Base-by-base conservation (phyloP, 2,329 filamentous ascomycete species). In the Aspergillus aculeatus region DNA sequence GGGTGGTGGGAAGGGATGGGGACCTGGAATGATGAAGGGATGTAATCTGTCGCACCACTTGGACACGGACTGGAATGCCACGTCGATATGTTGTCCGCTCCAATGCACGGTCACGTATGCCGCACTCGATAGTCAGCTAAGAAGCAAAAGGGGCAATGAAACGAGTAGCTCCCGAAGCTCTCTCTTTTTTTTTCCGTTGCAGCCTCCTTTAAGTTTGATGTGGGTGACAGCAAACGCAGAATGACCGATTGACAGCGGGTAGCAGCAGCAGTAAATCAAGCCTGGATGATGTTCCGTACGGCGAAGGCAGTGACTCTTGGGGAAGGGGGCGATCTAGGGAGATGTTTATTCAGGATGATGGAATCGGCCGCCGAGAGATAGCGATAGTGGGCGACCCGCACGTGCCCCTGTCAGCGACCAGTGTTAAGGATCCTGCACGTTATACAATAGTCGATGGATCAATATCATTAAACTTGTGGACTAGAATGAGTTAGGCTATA, bases 51-150 rank as follows among this genome's bases (percentile, higher is more conserved):
- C 60, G 56, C 59, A 62, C 62, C 61, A 64, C 64, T 62, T 67
- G 64, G 63, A 58, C 64, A 55, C 65, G 59, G 60, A 58, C 64
- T 68, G 62, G 62, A 73, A 71, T 73, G 71, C 69, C 72, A 72
- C 69, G 69, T 72, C 68, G 63, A 66, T 68, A 53, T 56, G 57
- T 50, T 51, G 60, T 64, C 59, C 56, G 59, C 54, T 65, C 61
- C 60, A 56, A 64, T 59, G 62, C 60, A 63, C 56, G 63, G 62
- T 63, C 59, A 66, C 60, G 61, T 64, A 62, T 62, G 54, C 52
- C 56, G 52, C 57, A 55, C 51, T 51, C 32, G 26, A 23, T 29
- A 29, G 54, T 56, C 32, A 50, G 52, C 47, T 41, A 35, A 38
- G 48, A 58, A 50, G 32, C 56, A 51, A 59, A 57, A 53, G 57